Conservation (phyloP, 2,329 filamentous ascomycete genomes). For the Fusarium torulosum region DNA sequence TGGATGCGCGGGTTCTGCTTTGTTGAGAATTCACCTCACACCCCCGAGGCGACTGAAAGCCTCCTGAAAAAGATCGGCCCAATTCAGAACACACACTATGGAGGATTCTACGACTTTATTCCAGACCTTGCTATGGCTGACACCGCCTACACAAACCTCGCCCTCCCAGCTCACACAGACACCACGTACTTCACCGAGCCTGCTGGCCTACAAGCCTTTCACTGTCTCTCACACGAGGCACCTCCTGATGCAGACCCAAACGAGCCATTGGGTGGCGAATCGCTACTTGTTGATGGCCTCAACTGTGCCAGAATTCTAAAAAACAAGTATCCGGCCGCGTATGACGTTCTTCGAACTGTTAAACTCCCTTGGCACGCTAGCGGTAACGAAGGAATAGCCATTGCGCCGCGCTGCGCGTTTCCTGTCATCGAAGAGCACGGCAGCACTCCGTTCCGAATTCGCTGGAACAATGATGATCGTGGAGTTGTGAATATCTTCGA, state of each 20-base stretch:
- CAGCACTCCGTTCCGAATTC: slow-evolving; percentile 67
- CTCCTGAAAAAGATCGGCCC: slow-evolving; percentile 86
- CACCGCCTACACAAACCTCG: slow-evolving; percentile 89
- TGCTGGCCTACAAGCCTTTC: slow-evolving; percentile 90
- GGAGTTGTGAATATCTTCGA: slow-evolving; percentile 65
- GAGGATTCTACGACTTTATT: slow-evolving; percentile 83
- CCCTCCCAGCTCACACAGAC: slow-evolving; percentile 89
- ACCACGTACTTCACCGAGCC: slow-evolving; percentile 97
- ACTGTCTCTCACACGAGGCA: slow-evolving; percentile 80
- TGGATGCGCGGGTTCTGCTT: slow-evolving; percentile 81
- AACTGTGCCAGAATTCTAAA: slow-evolving; percentile 73
- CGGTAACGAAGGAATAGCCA: slow-evolving; percentile 85
- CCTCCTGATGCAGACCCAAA: slow-evolving; percentile 49
- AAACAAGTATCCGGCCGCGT: slow-evolving; percentile 66
- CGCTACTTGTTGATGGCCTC: slow-evolving; percentile 89
- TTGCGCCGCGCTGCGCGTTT: slow-evolving; percentile 76
- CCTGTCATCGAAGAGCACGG: slow-evolving; percentile 77
- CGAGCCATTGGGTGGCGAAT: slow-evolving; percentile 73
- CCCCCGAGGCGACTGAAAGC: slow-evolving; percentile 77
- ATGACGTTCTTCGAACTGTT: slow-evolving; percentile 66
- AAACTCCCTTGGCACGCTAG: slow-evolving; percentile 85
- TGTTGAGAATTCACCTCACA: slow-evolving; percentile 74
- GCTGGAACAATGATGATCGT: slow-evolving; percentile 96
- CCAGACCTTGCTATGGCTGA: slow-evolving; percentile 89
- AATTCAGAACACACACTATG: slow-evolving; percentile 92